These are phyloP conservation scores for Fusarium lateritium DNA, from an alignment of 2,329 filamentous ascomycete genomes.

Conservation along the genomic window DNA sequence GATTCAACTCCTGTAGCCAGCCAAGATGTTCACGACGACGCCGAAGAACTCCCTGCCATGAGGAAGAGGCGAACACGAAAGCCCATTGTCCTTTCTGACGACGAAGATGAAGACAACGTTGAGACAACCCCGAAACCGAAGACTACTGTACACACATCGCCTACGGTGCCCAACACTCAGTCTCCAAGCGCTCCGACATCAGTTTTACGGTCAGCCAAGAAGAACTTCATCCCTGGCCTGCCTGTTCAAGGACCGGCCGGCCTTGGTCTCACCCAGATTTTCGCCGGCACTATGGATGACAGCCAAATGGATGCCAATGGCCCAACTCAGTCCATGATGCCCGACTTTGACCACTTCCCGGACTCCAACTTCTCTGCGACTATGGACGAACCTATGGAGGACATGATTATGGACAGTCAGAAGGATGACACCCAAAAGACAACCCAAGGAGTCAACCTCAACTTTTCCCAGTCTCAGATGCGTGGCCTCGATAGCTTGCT, in stretches of 20 bases:
- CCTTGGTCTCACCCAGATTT: slow-evolving; percentile 89
- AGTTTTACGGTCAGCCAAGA: slow-evolving; percentile 77
- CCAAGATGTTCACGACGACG: slow-evolving; percentile 50
- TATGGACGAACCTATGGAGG: slow-evolving; percentile 68
- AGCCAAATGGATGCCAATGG: slow-evolving; percentile 60
- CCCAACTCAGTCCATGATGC: slow-evolving; percentile 65
- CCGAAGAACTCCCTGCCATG: slow-evolving; percentile 58
- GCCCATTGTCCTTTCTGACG: slow-evolving; percentile 72
- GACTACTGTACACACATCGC: slow-evolving; percentile 57
- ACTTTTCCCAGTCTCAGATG: slow-evolving; percentile 73
- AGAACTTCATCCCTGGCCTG: slow-evolving; percentile 78
- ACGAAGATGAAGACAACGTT: slow-evolving; percentile 63
- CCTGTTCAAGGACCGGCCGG: slow-evolving; percentile 73
- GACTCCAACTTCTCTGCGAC: slow-evolving; percentile 75
- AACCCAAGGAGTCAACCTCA: slow-evolving; percentile 66
- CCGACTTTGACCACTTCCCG: slow-evolving; percentile 69
- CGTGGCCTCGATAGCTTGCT: slow-evolving; percentile 72
- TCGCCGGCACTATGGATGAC: slow-evolving; percentile 88
- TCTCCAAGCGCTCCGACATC: slow-evolving; percentile 73
- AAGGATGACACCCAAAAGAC: slow-evolving; percentile 53
- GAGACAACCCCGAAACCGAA: slow-evolving; percentile 67
- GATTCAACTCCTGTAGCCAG: slow-evolving; percentile 58
- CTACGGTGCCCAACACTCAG: slow-evolving; percentile 57
- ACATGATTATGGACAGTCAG: slow-evolving; percentile 64
- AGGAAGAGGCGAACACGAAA: slow-evolving; percentile 66